These are phyloP conservation scores for Exophiala lecanii-corni DNA, from an alignment of 2,329 filamentous ascomycete species.

Conservation along the genomic window DNA sequence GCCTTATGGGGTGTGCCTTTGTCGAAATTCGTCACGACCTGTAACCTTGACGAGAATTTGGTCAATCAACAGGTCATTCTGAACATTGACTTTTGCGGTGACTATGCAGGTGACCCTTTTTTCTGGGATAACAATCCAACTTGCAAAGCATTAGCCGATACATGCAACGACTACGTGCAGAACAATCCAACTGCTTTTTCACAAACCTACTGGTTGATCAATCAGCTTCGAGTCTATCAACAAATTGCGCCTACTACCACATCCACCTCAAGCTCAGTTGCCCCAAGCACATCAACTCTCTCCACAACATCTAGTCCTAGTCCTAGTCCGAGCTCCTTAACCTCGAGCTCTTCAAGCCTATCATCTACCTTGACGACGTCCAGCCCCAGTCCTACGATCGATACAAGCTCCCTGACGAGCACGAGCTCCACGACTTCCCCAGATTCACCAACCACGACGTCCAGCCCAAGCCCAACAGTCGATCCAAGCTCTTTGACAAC, in stretches of 20 bases:
- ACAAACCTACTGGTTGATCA: slow-evolving; percentile 70
- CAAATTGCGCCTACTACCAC: background rate
- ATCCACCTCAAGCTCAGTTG: background rate
- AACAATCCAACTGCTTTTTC: slow-evolving; percentile 61
- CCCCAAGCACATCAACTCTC: background rate
- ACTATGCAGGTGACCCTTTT: slow-evolving; percentile 50
- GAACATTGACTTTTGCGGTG: slow-evolving; percentile 52
- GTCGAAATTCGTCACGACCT: slow-evolving; percentile 47
- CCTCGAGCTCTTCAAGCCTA: background rate
- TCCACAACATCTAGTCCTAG: background rate
- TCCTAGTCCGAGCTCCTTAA: background rate
- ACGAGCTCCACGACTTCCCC: background rate
- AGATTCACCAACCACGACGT: background rate
- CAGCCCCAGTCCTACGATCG: background rate
- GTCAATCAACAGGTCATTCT: slow-evolving; percentile 41
- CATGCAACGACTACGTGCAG: slow-evolving; percentile 66
- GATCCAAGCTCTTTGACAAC: background rate
- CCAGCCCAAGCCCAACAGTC: background rate
- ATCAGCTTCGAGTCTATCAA: slow-evolving; percentile 60
- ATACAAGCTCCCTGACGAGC: background rate
- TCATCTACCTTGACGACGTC: background rate
- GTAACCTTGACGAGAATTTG: slow-evolving; percentile 44
- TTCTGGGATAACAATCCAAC: slow-evolving; percentile 46
- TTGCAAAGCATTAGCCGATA: slow-evolving; percentile 55
- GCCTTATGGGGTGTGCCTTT: slow-evolving; percentile 43